phyloP scores from a whole-genome alignment of 495 filamentous ascomycete species.

The Xylaria palmicola region DNA sequence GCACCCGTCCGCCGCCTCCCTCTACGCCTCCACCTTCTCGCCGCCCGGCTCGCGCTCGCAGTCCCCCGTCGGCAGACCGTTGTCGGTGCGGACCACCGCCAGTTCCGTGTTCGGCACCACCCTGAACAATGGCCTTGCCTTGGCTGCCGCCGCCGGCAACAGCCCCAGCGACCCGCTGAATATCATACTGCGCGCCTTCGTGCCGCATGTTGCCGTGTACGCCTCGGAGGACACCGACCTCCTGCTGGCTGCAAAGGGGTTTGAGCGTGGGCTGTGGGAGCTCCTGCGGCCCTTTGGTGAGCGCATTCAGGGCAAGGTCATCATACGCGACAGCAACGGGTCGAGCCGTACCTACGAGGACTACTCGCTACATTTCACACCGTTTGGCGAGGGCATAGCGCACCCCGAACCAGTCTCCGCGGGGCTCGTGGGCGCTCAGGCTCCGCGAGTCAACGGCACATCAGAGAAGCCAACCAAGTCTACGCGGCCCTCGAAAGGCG shows the following conservation, averaged over 20 bases:
- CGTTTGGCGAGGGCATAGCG: conserved; percentile 61
- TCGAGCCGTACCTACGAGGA: conserved; percentile 81
- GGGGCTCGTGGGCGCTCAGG: conserved; percentile 33
- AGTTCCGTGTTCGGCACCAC: conserved; percentile 48
- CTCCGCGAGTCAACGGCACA: conserved; percentile 26
- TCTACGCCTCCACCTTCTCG: conserved; percentile 58
- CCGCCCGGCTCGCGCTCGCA: conserved; percentile 55
- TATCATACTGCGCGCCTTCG: conserved; percentile 78
- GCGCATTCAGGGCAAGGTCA: conserved; percentile 79
- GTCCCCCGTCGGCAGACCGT: conserved; percentile 57
- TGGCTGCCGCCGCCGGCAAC: conserved; percentile 47
- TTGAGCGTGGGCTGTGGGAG: conserved; percentile 75
- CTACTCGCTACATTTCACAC: conserved; percentile 81
- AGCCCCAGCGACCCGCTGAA: conserved; percentile 63
- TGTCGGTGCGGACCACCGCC: conserved; percentile 52
- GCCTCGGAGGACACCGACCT: conserved; percentile 81
- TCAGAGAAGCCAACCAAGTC: conserved; percentile 19
- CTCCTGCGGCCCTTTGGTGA: conserved; percentile 92
- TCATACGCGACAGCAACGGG: conserved; percentile 84
- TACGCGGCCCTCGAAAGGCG: conserved; percentile 13
- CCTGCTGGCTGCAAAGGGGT: conserved; percentile 80
- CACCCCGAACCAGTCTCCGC: conserved; percentile 40
- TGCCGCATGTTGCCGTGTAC: conserved; percentile 81
- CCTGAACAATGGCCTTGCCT: conserved; percentile 41
- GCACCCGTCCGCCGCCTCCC: conserved; percentile 56